phyloP scores from a whole-genome alignment of 306 rosid genomes.

The Cicer chorassanicum region DNA sequence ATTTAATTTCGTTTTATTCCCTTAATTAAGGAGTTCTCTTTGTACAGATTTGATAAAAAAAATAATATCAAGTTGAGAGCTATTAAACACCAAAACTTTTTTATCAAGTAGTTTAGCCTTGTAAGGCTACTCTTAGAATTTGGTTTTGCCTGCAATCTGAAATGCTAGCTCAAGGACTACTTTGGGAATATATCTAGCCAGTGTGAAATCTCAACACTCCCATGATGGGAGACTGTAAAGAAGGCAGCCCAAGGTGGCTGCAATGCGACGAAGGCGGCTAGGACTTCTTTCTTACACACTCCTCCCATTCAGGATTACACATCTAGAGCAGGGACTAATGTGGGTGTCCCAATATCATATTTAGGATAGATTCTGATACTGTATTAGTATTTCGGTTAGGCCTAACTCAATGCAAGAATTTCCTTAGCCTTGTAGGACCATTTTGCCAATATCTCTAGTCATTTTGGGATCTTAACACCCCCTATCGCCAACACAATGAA shows the following conservation, averaged over 20 bases:
- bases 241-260: not conserved
- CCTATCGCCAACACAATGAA: not conserved
- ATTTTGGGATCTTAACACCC: not conserved
- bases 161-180: not conserved
- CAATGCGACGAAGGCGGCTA: not conserved
- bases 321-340: not conserved
- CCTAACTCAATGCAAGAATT: not conserved
- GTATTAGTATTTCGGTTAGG: not conserved
- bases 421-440: not conserved
- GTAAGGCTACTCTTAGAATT: not conserved
- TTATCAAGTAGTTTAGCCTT: no score
- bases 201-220: not conserved
- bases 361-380: no score
- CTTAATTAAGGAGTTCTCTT: no score
- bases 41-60: no score
- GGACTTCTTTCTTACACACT: not conserved
- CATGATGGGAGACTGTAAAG: not conserved
- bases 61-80: no score
- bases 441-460: not conserved
- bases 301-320: not conserved
- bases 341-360: not conserved
- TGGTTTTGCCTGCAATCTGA: not conserved
- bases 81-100: no score
- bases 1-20: no score
- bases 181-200: not conserved